These are phyloP conservation scores for Rostrohypoxylon terebratum DNA, from an alignment of 495 filamentous ascomycete species.

Conservation along the genomic window DNA sequence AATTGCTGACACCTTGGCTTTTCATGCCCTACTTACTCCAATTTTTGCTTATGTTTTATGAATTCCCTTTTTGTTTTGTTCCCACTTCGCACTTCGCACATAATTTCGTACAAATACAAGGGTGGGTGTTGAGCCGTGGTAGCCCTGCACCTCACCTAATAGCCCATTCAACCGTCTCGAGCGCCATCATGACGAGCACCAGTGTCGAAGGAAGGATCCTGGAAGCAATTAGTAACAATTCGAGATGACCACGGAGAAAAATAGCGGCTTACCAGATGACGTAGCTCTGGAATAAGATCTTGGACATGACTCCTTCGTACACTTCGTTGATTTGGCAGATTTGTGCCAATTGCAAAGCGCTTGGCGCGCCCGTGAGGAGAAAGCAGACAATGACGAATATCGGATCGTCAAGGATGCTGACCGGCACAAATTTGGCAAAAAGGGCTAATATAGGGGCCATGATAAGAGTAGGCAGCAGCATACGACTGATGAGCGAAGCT, in stretches of 20 bases:
- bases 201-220: constrained; percentile 96
- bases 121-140: background rate
- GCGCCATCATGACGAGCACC: constrained; percentile 86
- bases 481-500: constrained; percentile 85
- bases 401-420: constrained; percentile 96
- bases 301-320: constrained; percentile 92
- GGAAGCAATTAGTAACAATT: constrained; percentile 36
- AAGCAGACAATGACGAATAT: constrained; percentile 99
- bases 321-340: constrained; percentile 99
- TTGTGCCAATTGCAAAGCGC: constrained; percentile 93
- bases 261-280: constrained; percentile 82
- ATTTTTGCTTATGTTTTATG: background rate
- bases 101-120: constrained; percentile 36
- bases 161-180: constrained; percentile 96
- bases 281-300: constrained; percentile 95
- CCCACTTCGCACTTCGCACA: constrained; percentile 30
- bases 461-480: constrained; percentile 90
- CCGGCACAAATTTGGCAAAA: constrained; percentile 89
- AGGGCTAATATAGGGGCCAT: constrained; percentile 94
- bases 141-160: constrained; percentile 4
- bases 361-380: constrained; percentile 92
- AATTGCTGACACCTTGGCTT: background rate
- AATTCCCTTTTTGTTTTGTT: constrained; percentile 12
- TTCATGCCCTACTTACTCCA: background rate
- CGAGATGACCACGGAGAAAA: background rate